These are phyloP conservation scores for Discostella pseudostelligera DNA, from an alignment of 108 stramenopile genomes.

Conservation along the genomic window DNA sequence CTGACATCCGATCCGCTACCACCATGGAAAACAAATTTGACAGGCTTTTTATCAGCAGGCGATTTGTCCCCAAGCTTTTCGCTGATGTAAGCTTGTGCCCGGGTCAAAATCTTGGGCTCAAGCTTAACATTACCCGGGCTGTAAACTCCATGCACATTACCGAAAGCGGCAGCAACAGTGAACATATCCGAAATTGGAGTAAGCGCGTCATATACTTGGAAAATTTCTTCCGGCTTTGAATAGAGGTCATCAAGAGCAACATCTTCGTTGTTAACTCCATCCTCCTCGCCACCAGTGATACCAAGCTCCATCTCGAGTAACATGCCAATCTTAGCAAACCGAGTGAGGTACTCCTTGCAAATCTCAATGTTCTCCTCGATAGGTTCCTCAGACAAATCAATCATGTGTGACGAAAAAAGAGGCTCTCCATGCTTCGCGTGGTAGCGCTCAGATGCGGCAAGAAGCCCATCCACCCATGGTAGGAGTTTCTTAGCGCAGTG, in stretches of 20 bases:
- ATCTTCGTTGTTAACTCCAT: conserved; percentile 91
- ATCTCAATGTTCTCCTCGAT: conserved; percentile 92
- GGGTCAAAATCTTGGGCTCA: conserved; percentile 84
- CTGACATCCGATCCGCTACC: conserved; percentile 81
- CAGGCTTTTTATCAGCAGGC: conserved; percentile 80
- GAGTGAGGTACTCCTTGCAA: conserved; percentile 78
- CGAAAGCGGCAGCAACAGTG: conserved; percentile 92
- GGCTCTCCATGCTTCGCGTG: conserved; percentile 85
- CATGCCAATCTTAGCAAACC: conserved; percentile 82
- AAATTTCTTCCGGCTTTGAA: conserved; percentile 92
- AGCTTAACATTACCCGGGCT: conserved; percentile 91
- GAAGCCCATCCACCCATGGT: conserved; percentile 92
- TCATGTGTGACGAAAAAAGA: conserved; percentile 94
- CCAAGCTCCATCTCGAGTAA: conserved; percentile 95
- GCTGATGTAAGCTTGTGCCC: conserved; percentile 77
- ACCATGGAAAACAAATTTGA: conserved; percentile 93
- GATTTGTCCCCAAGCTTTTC: conserved; percentile 81
- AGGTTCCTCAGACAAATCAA: conserved; percentile 93
- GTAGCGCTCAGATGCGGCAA: conserved; percentile 76
- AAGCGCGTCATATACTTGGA: conserved; percentile 72
- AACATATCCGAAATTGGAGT: conserved; percentile 71
- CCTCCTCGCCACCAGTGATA: conserved; percentile 95
- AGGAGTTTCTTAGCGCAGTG: conserved; percentile 90
- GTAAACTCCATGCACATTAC: conserved; percentile 95
- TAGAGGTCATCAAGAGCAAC: conserved; percentile 82